Conservation (phyloP, 495 filamentous ascomycete genomes). For the Acidiella bohemica region DNA sequence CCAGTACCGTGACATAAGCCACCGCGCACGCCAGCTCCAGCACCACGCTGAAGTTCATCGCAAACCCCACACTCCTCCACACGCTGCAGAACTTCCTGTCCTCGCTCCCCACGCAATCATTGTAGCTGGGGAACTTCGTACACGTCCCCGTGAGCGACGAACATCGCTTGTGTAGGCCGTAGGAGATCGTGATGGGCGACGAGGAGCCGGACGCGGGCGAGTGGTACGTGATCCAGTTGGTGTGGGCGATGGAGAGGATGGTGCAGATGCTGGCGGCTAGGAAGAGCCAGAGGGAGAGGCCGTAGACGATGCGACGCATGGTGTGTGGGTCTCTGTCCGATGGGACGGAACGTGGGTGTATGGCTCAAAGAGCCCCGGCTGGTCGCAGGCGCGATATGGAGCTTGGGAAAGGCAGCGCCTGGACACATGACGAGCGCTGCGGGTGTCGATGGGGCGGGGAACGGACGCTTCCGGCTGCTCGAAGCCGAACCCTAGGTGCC, state of each 20-base stretch:
- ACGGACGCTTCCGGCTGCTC: too few relatives aligned
- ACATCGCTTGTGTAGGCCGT: conserved; percentile 72
- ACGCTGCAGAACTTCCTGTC: conserved; percentile 76
- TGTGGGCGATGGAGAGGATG: conserved; percentile 56
- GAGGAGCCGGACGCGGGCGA: conserved; percentile 24
- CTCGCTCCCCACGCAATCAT: conserved; percentile 55
- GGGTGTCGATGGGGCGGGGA: too few relatives aligned
- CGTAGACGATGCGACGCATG: conserved; percentile 32
- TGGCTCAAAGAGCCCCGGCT: too few relatives aligned
- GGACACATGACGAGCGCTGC: too few relatives aligned
- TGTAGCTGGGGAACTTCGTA: conserved; percentile 43
- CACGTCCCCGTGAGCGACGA: conserved; percentile 45
- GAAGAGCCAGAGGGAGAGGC: conserved; percentile 28
- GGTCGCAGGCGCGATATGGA: too few relatives aligned
- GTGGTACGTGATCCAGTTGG: conserved; percentile 51
- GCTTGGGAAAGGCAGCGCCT: too few relatives aligned
- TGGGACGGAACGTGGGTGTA: too few relatives aligned
- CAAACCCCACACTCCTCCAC: conserved; percentile 77
- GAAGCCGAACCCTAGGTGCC: too few relatives aligned
- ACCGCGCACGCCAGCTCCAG: conserved; percentile 63
- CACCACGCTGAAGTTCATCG: conserved; percentile 70
- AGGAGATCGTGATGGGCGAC: conserved; percentile 47
- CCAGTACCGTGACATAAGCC: conserved; percentile 57
- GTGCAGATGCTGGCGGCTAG: conserved; percentile 53
- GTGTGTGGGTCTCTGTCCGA: too few relatives aligned